Percentiles rank a stretch among this genome's conserved stretches.
Evolutionary conservation across 164 flowering plant species (phyloP).

Genomic region (Santalum album): DNA sequence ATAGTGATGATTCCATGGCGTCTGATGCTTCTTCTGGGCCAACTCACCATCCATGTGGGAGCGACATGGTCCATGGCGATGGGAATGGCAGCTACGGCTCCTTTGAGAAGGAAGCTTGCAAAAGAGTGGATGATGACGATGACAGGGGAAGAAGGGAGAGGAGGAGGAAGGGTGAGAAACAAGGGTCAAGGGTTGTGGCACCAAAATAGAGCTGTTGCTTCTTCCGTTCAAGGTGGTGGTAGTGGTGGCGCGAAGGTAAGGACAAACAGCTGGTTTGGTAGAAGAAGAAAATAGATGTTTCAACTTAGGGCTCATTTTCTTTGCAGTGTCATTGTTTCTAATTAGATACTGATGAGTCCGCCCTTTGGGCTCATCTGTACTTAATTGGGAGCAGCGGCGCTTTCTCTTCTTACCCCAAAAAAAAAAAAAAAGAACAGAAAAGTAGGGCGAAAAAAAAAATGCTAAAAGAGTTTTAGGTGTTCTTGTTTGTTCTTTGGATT

Average conservation of each 20-base stretch:
- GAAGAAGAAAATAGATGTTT: background rate
- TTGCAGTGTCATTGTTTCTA: no score
- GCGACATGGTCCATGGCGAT: background rate
- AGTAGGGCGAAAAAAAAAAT: no score
- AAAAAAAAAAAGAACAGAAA: no score
- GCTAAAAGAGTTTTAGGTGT: no score
- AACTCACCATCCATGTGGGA: background rate
- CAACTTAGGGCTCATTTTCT: no score
- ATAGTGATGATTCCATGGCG: background rate
- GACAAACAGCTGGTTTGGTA: background rate
- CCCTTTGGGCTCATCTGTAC: no score
- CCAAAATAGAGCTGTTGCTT: background rate
- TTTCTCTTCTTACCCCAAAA: no score
- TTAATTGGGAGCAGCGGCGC: no score
- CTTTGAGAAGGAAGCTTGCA: no score
- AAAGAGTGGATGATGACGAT: background rate
- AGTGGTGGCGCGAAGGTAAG: background rate
- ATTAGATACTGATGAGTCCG: no score
- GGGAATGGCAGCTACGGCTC: background rate
- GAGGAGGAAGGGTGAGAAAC: background rate
- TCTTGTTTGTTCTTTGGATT: no score
- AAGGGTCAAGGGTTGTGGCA: background rate
- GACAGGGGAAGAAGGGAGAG: background rate
- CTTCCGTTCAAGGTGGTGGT: background rate
- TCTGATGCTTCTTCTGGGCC: constrained; percentile 2